Conservation (phyloP, 345 rosid genomes). For the Bruguiera sexangula region DNA sequence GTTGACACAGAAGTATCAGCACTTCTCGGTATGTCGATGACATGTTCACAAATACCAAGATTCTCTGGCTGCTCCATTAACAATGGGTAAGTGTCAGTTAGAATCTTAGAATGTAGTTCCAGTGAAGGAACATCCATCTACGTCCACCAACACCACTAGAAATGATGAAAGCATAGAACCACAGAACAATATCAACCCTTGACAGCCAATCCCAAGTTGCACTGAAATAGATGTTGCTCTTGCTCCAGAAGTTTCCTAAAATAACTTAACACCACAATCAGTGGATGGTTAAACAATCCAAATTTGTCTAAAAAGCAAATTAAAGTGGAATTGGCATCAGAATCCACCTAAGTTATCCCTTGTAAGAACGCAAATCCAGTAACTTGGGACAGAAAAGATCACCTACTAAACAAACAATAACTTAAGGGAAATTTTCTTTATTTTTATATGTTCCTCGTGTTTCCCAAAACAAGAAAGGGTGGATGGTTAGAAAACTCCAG, state of each 20-base stretch:
- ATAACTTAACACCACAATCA: slow-evolving; percentile 21
- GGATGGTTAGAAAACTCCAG: too few relatives aligned
- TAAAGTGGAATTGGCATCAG: slow-evolving; percentile 17
- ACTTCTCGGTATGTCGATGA: slow-evolving; percentile 54
- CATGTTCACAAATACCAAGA: slow-evolving; percentile 46
- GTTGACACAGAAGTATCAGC: slow-evolving; percentile 45
- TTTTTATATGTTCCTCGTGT: neutral
- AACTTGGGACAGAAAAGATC: slow-evolving; percentile 3
- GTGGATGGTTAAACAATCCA: slow-evolving; percentile 16
- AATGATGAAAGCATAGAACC: slow-evolving; percentile 46
- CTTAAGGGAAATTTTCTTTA: neutral
- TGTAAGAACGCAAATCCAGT: neutral
- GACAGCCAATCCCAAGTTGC: neutral
- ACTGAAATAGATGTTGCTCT: slow-evolving; percentile 1
- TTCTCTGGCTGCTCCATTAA: slow-evolving; percentile 72
- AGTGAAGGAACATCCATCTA: slow-evolving; percentile 76
- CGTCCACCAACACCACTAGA: slow-evolving; percentile 32
- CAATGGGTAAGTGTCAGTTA: slow-evolving; percentile 43
- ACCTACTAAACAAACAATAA: neutral
- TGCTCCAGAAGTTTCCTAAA: slow-evolving; percentile 8
- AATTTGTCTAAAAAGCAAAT: slow-evolving; percentile 19
- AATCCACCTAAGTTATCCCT: neutral
- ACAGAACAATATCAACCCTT: slow-evolving; percentile 15
- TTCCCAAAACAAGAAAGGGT: neutral
- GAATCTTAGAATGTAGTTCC: slow-evolving; percentile 46